Evolutionary conservation across 768 basidiomycete species (phyloP).

Genomic region (Termitomyces bulborhizus): DNA sequence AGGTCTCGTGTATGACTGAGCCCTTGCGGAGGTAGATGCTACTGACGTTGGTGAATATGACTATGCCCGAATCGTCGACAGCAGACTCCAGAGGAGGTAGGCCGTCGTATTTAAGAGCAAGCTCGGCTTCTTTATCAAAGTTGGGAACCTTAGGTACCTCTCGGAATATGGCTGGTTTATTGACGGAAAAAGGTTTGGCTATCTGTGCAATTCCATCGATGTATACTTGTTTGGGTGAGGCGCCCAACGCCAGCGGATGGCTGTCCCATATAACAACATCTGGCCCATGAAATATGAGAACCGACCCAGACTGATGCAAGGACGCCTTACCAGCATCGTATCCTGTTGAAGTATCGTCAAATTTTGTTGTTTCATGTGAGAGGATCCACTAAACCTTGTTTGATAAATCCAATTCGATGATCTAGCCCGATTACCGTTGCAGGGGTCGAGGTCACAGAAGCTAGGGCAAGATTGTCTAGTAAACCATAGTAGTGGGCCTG

Average conservation of each 20-base stretch:
- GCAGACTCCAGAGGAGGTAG: conserved; percentile 61
- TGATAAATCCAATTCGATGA: conserved; percentile 75
- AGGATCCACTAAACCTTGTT: conserved; percentile 40
- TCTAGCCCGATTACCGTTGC: conserved; percentile 70
- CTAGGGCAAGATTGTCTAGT: conserved; percentile 58
- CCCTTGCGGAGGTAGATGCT: conserved; percentile 32
- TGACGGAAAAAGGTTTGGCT: conserved; percentile 32
- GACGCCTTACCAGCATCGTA: conserved; percentile 64
- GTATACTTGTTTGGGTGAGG: conserved; percentile 80
- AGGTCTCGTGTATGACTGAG: conserved; percentile 23
- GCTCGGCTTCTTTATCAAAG: conserved; percentile 61
- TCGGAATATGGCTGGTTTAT: conserved; percentile 46
- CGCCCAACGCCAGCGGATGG: conserved; percentile 78
- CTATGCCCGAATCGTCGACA: conserved; percentile 15
- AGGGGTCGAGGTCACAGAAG: conserved; percentile 68
- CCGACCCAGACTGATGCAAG: neutral
- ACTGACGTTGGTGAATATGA: conserved; percentile 62
- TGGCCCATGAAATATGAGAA: conserved; percentile 16
- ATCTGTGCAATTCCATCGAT: conserved; percentile 87
- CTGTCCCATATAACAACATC: conserved; percentile 81
- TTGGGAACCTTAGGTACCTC: conserved; percentile 52
- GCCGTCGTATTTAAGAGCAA: conserved; percentile 61
- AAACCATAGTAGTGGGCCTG: conserved; percentile 81
- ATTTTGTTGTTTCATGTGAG: neutral
- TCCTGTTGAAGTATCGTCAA: conserved; percentile 28